Base-by-base conservation (phyloP, 2,329 filamentous ascomycete genomes). In the Cordyceps tenuipes region DNA sequence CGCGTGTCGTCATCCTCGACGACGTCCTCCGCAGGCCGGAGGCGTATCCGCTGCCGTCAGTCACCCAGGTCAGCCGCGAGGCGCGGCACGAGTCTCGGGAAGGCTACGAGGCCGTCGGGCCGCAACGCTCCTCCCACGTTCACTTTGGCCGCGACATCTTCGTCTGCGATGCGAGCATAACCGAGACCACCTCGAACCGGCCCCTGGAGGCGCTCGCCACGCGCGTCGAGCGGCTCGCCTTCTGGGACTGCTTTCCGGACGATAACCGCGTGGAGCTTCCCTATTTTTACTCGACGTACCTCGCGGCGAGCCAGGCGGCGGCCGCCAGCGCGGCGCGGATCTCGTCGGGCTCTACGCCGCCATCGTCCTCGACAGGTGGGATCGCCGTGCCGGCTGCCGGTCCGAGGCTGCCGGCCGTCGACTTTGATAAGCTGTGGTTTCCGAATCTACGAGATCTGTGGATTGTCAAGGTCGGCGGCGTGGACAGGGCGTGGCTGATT, bases 201-300 rank as follows among this genome's bases (percentile, higher is more conserved):
- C 68, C 68, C 19, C 65, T 74, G 23, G 72, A 74, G 49, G 63
- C 67, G 15, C 64, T 75, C 36, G 72, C 71, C 1, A 68, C 69
- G 19, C 66, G 66, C 29, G 67, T 74, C 59, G 68, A 70, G 61
- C 68, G 70, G 46, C 64, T 74, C 36, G 72, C 70, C 12, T 74
- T 73, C 51, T 75, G 73, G 73, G 73, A 75, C 62, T 75, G 73
- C 62, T 72, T 72, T 59, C 72, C 72, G 1, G 73, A 75, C 60
- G 73, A 75, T 48, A 70, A 68, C 5, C 67, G 68, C 44, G 69
- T 74, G 23, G 71, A 73, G 48, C 66, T 68, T 3, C 70, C 69
- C 9, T 65, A 67, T 23, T 69, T 66, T 44, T 74, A 74, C 62
- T 70, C 71, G 17, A 65, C 68, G n/a, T 74, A 73, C 57, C 65